phyloP scores from a whole-genome alignment of 225 moss, liverwort and hornwort species.

The Rhytidiadelphus loreus region DNA sequence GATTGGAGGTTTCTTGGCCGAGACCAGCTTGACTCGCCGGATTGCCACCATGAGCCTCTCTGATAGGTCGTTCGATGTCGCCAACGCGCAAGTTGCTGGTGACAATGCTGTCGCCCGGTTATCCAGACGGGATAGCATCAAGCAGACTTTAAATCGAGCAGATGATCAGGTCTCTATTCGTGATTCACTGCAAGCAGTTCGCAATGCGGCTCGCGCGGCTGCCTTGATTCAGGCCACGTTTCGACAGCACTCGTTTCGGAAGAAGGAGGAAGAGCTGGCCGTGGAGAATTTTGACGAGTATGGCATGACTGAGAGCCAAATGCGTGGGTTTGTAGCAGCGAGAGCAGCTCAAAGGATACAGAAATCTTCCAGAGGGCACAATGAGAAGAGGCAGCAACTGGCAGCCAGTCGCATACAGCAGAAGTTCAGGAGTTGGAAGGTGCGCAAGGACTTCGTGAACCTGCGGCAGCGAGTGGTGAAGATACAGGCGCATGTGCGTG shows the following conservation, averaged over 20 bases:
- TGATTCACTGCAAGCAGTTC: constrained; percentile 50
- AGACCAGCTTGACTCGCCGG: constrained; percentile 57
- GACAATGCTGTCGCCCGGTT: constrained; percentile 32
- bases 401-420: constrained; percentile 65
- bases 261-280: constrained; percentile 33
- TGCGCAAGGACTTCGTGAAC: constrained; percentile 33
- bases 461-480: constrained; percentile 46
- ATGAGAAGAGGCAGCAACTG: constrained; percentile 39
- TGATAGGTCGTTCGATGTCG: constrained; percentile 19
- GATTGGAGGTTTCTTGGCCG: constrained; percentile 77
- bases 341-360: constrained; percentile 37
- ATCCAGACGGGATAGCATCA: constrained; percentile 40
- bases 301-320: constrained; percentile 43
- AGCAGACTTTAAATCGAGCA: constrained; percentile 25
- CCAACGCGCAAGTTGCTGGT: constrained; percentile 24
- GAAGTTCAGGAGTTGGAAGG: constrained; percentile 56
- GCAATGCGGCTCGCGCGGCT: constrained; percentile 49
- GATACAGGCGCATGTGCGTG: constrained; percentile 47
- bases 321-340: constrained; percentile 27
- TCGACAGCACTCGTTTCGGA: constrained; percentile 42
- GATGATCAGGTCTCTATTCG: constrained; percentile 24
- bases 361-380: constrained; percentile 14
- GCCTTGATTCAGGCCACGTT: constrained; percentile 45
- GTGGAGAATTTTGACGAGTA: constrained; percentile 35
- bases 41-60: constrained; percentile 45